Evolutionary conservation across 345 rosid genomes (phyloP).

Genomic region (Euphorbia peplus): DNA sequence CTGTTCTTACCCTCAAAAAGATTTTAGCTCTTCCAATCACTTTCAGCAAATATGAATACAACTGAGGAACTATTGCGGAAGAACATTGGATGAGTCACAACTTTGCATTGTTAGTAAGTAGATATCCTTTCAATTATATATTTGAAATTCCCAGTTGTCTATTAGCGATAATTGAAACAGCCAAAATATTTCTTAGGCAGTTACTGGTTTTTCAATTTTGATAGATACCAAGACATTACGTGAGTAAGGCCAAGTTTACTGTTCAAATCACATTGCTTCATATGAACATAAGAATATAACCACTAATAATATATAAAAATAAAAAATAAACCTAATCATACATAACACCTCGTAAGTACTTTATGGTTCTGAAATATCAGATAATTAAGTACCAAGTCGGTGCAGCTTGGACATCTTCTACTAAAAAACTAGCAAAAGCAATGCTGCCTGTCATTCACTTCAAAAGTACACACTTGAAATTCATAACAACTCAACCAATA

Average conservation of each 20-base stretch:
- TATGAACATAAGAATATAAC: background rate
- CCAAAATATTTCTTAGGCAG: background rate
- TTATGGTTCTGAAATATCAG: background rate
- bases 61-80: background rate
- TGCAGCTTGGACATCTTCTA: background rate
- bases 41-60: no score
- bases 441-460: background rate
- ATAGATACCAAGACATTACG: background rate
- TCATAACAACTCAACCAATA: background rate
- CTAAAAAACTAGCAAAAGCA: background rate
- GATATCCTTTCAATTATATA: background rate
- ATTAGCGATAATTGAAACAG: background rate
- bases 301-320: background rate
- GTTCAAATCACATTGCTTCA: background rate
- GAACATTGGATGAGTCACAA: background rate
- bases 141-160: background rate
- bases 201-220: background rate
- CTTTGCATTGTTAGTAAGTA: background rate
- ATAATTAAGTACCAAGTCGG: background rate
- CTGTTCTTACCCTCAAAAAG: background rate
- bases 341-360: background rate
- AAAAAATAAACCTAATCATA: background rate
- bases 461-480: background rate
- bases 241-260: background rate
- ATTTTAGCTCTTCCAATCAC: background rate